These are phyloP conservation scores for Phycomyces blakesleeanus DNA, from an alignment of 192 early-diverging fungal genomes.

Conservation along the genomic window DNA sequence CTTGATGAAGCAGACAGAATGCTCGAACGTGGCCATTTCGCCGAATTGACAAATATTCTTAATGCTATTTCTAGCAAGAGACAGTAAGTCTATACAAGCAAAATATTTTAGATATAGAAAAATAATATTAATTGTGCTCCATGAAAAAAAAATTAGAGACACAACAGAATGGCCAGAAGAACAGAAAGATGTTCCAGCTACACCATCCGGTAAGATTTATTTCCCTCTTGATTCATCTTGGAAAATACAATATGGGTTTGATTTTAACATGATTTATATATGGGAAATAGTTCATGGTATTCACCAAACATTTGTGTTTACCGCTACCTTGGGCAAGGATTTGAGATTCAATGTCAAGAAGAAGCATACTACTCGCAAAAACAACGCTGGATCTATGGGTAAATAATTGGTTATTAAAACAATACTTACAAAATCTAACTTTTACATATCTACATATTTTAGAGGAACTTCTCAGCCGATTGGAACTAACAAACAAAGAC, in stretches of 20 bases:
- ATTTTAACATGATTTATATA: too few relatives aligned
- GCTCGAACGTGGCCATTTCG: slow-evolving; percentile 76
- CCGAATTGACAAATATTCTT: slow-evolving; percentile 64
- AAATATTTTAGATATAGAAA: background rate
- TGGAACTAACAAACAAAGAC: slow-evolving; percentile 72
- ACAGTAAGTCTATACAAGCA: slow-evolving; percentile 19
- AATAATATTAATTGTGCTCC: too few relatives aligned
- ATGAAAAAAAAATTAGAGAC: slow-evolving; percentile 1
- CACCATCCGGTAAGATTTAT: background rate
- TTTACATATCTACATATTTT: slow-evolving; percentile 16
- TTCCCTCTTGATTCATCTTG: background rate
- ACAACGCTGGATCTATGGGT: slow-evolving; percentile 40
- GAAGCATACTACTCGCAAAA: slow-evolving; percentile 13
- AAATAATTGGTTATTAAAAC: background rate
- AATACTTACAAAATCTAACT: background rate
- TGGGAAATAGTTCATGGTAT: slow-evolving; percentile 12
- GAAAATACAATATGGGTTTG: too few relatives aligned
- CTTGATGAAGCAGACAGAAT: slow-evolving; percentile 85
- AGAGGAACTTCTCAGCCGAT: slow-evolving; percentile 69
- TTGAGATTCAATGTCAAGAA: slow-evolving; percentile 44
- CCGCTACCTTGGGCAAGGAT: slow-evolving; percentile 75
- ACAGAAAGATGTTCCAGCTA: background rate
- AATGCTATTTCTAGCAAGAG: slow-evolving; percentile 44
- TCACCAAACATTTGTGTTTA: slow-evolving; percentile 91
- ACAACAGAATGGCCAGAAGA: slow-evolving; percentile 28